Evolutionary conservation across 495 filamentous ascomycete species (phyloP), one percentile per base, ranked within the genome.

Genomic region (Thermothielavioides terrestris): DNA sequence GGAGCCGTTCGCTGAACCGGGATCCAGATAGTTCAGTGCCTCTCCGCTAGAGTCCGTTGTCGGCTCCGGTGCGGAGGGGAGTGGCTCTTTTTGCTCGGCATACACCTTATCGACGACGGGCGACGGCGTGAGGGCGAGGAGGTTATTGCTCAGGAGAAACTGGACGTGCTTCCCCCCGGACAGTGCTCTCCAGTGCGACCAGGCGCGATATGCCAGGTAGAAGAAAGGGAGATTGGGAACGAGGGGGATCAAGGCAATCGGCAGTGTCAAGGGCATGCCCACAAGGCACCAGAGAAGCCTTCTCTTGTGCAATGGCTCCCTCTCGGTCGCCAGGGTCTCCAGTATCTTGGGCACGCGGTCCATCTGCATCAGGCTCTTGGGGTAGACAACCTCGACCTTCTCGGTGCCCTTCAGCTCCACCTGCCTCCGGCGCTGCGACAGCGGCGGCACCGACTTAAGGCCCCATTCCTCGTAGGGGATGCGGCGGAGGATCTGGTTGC

Each of bases 391-490:
- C 53, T 89, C 80, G 26, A 94, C 78, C 55, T 77, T 82, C 39
- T 78, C 76, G 20, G 77, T 77, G 27, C 78, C 84, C 43, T 83
- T 65, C 14, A 80, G 57, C 58, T 84, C 80, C 46, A 83, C 76
- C 37, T 78, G 70, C 53, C 75, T 74, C 40, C 79, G 74, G 48
- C 81, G 78, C 30, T 79, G 72, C 22, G 79, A 89, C 46, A 95
- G 70, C 27, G 92, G 86, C 3, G 92, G 92, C 31, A 98, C 85
- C 45, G 88, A 91, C 68, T 97, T 97, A 40, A 98, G 71, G 0
- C 88, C 91, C 79, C 92, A 99, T 85, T 99, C 92, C 69, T 96
- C 87, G 64, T 84, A 95, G 2, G 91, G 88, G 56, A 99, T 90
- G 34, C 88, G 79, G 59, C 85, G 84, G 43, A 97, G 77, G 9